Percentiles rank a stretch among this genome's conserved stretches.
Conservation (phyloP, 2,329 filamentous ascomycete species). For the Cucurbitaria berberidis region DNA sequence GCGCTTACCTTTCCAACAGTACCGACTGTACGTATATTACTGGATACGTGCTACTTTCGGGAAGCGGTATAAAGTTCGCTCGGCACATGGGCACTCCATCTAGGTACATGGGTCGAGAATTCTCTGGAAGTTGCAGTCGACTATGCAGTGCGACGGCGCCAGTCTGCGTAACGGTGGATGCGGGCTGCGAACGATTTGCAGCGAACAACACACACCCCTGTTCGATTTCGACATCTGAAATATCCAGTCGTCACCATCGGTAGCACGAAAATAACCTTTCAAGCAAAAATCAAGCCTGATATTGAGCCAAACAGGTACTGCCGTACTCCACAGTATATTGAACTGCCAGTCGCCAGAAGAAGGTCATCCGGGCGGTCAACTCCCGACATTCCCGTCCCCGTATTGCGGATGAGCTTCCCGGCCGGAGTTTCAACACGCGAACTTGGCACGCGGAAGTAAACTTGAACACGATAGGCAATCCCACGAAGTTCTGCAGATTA, state of each 20-base stretch:
- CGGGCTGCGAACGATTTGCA: conserved; percentile 15
- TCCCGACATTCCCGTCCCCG: conserved; percentile 4
- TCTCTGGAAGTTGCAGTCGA: conserved; percentile 2
- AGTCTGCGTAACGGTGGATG: conserved; percentile 9
- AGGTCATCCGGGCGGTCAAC: not conserved
- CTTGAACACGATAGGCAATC: not conserved
- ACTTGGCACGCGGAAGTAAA: not conserved
- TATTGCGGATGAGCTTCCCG: not conserved
- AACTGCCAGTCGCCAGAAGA: not conserved
- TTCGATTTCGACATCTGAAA: conserved; percentile 13
- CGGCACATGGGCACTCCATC: not conserved
- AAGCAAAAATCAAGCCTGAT: conserved; percentile 5
- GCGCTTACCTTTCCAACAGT: conserved; percentile 3
- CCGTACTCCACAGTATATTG: conserved; percentile 6
- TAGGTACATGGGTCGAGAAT: not conserved
- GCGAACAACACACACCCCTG: conserved; percentile 15
- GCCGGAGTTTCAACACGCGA: not conserved
- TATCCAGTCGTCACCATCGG: conserved; percentile 12
- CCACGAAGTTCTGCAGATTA: not conserved
- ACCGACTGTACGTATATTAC: conserved; percentile 7
- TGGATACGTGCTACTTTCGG: not conserved
- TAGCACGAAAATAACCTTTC: conserved; percentile 8
- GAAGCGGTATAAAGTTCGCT: not conserved
- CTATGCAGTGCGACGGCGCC: conserved; percentile 16
- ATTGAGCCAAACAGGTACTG: conserved; percentile 10